These are phyloP conservation scores for Quercus tomentella DNA, from an alignment of 331 rosid species.

Conservation along the genomic window DNA sequence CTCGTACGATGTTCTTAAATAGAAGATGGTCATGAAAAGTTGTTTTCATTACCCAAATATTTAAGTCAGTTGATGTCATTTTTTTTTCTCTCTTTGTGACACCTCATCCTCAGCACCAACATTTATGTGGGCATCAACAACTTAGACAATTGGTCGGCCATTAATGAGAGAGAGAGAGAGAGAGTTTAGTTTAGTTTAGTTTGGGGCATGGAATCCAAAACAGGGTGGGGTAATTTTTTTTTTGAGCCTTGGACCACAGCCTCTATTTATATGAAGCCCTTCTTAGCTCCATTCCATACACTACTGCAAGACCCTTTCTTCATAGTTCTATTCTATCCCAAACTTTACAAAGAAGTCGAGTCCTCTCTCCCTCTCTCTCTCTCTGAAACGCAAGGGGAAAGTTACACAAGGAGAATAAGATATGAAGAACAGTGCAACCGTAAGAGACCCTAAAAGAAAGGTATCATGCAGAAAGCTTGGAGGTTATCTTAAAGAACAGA, in stretches of 20 bases:
- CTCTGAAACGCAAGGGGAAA: not conserved
- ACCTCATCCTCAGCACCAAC: conserved; percentile 31
- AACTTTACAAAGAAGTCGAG: conserved; percentile 15
- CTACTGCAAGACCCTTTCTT: conserved; percentile 20
- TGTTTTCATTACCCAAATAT: conserved; percentile 35
- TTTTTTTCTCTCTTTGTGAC: not conserved
- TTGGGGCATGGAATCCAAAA: conserved; percentile 42
- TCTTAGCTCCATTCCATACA: not conserved
- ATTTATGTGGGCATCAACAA: conserved; percentile 70
- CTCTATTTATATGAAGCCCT: conserved; percentile 32
- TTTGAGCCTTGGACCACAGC: conserved; percentile 44
- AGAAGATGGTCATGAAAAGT: conserved; percentile 24
- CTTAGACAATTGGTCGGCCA: conserved; percentile 84
- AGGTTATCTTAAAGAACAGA: conserved; percentile 68
- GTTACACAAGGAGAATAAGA: not conserved
- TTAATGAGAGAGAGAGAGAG: conserved; percentile 14
- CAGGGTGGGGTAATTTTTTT: conserved; percentile 13
- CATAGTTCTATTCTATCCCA: not conserved
- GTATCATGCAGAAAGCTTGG: conserved; percentile 65
- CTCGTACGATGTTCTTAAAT: conserved; percentile 9
- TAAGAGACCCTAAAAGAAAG: conserved; percentile 51
- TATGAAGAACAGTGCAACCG: conserved; percentile 33
- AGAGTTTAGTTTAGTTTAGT: not conserved
- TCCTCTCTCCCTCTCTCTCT: conserved; percentile 15
- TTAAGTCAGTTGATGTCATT: conserved; percentile 9